Evolutionary conservation across 805 yeast genomes (phyloP).

Genomic region (Wickerhamiella allomyrinae): DNA sequence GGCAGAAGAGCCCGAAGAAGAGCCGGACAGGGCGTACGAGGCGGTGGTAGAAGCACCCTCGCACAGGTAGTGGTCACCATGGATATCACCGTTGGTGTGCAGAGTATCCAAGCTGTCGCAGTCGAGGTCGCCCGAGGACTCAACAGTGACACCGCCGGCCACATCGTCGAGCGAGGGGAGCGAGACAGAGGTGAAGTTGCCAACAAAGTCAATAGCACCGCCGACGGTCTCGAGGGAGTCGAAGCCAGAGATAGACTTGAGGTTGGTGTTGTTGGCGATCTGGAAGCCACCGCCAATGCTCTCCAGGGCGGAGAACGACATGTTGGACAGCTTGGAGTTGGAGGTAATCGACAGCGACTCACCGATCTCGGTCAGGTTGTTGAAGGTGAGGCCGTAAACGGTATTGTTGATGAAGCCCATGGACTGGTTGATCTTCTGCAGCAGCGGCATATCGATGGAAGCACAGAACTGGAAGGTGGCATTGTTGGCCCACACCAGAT

Average conservation of each 20-base stretch:
- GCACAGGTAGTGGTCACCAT: slow-evolving; percentile 66
- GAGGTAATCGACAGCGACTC: slow-evolving; percentile 62
- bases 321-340: slow-evolving; percentile 55
- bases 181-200: slow-evolving; percentile 69
- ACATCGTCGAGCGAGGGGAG: slow-evolving; percentile 62
- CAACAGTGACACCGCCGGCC: slow-evolving; percentile 82
- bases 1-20: slow-evolving; percentile 9
- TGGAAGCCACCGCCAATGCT: slow-evolving; percentile 87
- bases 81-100: slow-evolving; percentile 67
- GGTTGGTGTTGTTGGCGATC: slow-evolving; percentile 68
- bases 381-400: slow-evolving; percentile 27
- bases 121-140: slow-evolving; percentile 51
- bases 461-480: slow-evolving; percentile 70
- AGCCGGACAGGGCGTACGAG: slow-evolving; percentile 13
- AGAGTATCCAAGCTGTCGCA: slow-evolving; percentile 63
- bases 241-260: slow-evolving; percentile 57
- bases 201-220: slow-evolving; percentile 76
- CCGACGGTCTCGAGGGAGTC: slow-evolving; percentile 56
- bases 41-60: slow-evolving; percentile 23
- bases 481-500: slow-evolving; percentile 75
- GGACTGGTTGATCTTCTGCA: slow-evolving; percentile 65
- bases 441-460: slow-evolving; percentile 53
- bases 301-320: slow-evolving; percentile 57
- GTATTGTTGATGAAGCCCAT: slow-evolving; percentile 66
- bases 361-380: slow-evolving; percentile 51